phyloP scores from a whole-genome alignment of 768 basidiomycete species.

The Bullera alba region DNA sequence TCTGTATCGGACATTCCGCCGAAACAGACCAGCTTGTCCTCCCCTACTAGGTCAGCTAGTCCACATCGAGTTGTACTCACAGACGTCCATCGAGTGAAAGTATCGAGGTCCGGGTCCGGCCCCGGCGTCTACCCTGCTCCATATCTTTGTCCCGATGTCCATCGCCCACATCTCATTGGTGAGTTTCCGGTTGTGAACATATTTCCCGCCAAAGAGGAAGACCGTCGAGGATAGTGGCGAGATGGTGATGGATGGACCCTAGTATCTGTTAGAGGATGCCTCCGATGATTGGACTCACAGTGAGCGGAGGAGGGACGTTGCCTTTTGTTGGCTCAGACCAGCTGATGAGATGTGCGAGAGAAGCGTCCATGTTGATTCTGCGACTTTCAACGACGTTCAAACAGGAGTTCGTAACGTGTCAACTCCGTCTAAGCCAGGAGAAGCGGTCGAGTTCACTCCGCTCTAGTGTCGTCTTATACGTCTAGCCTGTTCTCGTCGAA shows the following conservation, averaged over 20 bases:
- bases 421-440: too few species aligned
- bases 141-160: conserved; percentile 70
- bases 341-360: conserved; percentile 33
- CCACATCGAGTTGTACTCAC: conserved; percentile 30
- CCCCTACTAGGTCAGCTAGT: conserved; percentile 49
- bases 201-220: conserved; percentile 60
- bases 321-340: conserved; percentile 39
- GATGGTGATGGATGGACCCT: conserved; percentile 41
- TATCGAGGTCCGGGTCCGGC: conserved; percentile 64
- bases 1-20: conserved; percentile 84
- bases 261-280: not conserved
- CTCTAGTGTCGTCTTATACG: too few species aligned
- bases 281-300: conserved; percentile 21
- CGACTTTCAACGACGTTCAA: too few species aligned
- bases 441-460: too few species aligned
- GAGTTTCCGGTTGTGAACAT: conserved; percentile 80
- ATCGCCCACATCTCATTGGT: conserved; percentile 85
- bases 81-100: conserved; percentile 87
- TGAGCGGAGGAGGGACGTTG: conserved; percentile 38
- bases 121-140: conserved; percentile 66
- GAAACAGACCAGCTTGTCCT: conserved; percentile 82
- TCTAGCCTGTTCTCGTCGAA: not conserved
- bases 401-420: too few species aligned
- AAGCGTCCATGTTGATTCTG: conserved; percentile 27
- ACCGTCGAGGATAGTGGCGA: conserved; percentile 30